Evolutionary conservation across 2,329 filamentous ascomycete species (phyloP).

Genomic region (Paracoccidioides lutzii): DNA sequence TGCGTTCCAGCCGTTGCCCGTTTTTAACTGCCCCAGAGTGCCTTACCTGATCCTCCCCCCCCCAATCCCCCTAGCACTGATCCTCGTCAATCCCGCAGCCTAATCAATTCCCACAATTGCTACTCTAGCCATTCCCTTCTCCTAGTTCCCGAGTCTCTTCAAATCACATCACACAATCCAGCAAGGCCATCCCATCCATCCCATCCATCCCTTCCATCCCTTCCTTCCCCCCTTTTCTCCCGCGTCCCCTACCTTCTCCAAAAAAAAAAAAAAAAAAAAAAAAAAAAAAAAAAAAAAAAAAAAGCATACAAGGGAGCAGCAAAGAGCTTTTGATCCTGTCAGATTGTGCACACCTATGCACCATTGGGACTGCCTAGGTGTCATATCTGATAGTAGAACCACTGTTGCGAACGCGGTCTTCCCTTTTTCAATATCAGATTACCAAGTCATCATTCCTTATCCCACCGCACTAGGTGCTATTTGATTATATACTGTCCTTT

Average conservation of each 20-base stretch:
- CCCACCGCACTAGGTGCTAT: not conserved
- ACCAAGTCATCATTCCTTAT: not conserved
- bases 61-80: conserved; percentile 6
- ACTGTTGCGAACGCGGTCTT: not conserved
- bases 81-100: conserved; percentile 11
- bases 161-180: not conserved
- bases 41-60: no score
- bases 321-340: not conserved
- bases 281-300: not conserved
- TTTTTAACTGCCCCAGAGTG: not conserved
- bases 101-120: not conserved
- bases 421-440: not conserved
- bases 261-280: not conserved
- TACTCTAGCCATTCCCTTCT: not conserved
- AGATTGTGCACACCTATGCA: not conserved
- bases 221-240: not conserved
- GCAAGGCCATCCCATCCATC: not conserved
- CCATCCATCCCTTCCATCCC: not conserved
- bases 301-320: not conserved
- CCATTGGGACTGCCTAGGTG: not conserved
- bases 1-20: not conserved
- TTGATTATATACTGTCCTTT: no score
- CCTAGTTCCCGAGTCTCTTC: not conserved
- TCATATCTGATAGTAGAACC: not conserved
- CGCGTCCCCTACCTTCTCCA: not conserved